These are phyloP conservation scores for Ehretia macrophylla DNA, from an alignment of 257 asterid genomes.

Conservation along the genomic window DNA sequence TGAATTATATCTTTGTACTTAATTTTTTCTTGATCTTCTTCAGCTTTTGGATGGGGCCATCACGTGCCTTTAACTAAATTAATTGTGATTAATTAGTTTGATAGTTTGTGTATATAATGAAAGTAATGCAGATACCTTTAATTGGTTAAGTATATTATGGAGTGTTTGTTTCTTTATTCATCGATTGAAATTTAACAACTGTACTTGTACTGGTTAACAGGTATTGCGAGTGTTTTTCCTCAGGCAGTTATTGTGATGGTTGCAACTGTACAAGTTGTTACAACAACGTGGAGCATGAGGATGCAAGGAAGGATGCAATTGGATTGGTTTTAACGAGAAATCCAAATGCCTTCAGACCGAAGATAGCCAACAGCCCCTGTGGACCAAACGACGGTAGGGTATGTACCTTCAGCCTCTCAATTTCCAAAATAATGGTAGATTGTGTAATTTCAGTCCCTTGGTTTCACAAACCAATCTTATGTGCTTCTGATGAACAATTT, in stretches of 20 bases:
- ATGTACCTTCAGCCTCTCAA: conserved; percentile 22
- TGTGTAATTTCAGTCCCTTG: background rate
- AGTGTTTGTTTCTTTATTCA: background rate
- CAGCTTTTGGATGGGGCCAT: background rate
- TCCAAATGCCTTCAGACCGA: conserved; percentile 65
- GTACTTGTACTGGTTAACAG: conserved; percentile 26
- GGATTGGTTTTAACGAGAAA: conserved; percentile 48
- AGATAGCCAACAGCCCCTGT: conserved; percentile 52
- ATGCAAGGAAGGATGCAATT: conserved; percentile 43
- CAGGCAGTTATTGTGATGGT: conserved; percentile 60
- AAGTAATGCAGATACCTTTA: background rate
- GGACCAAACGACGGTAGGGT: conserved; percentile 47
- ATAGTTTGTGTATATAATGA: background rate
- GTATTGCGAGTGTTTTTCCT: conserved; percentile 77
- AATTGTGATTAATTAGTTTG: background rate
- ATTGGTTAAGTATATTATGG: background rate
- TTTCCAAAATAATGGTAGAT: background rate
- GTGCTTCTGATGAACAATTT: too few relatives aligned
- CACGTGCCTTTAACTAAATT: background rate
- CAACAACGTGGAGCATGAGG: conserved; percentile 46
- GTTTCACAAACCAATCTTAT: too few relatives aligned
- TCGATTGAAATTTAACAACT: background rate
- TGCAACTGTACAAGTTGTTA: conserved; percentile 60
- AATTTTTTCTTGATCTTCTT: too few relatives aligned
- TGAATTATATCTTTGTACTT: too few relatives aligned